These are phyloP conservation scores for Trypanosoma theileri DNA, from an alignment of 208 protist genomes.

Conservation along the genomic window DNA sequence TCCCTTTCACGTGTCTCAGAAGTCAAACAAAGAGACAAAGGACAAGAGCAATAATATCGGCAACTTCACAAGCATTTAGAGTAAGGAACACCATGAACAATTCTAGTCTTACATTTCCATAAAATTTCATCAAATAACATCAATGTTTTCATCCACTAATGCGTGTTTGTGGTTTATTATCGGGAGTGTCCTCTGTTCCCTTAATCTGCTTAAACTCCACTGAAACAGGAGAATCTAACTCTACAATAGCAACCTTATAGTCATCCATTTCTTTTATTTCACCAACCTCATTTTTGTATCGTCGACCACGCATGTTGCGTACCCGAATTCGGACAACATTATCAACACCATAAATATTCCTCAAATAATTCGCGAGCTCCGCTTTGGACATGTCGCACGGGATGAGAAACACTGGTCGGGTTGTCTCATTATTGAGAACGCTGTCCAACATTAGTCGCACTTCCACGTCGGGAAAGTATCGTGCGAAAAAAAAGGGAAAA, in stretches of 20 bases:
- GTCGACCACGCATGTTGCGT: slow-evolving; percentile 67
- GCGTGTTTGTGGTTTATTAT: slow-evolving; percentile 72
- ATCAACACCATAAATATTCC: slow-evolving; percentile 85
- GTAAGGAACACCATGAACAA: neutral
- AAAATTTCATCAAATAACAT: neutral
- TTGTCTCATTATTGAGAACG: slow-evolving; percentile 88
- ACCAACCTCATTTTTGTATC: slow-evolving; percentile 89
- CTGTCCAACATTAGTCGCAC: slow-evolving; percentile 81
- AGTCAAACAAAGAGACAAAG: neutral
- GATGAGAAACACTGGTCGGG: slow-evolving; percentile 73
- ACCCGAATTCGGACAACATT: slow-evolving; percentile 71
- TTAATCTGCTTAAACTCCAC: slow-evolving; percentile 90
- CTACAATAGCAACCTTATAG: slow-evolving; percentile 80
- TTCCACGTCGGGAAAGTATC: slow-evolving; percentile 83
- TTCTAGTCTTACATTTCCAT: neutral
- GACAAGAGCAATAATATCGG: too few relatives aligned
- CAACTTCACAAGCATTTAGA: neutral
- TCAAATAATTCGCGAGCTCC: slow-evolving; percentile 85
- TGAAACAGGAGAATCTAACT: slow-evolving; percentile 77
- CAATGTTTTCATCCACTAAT: slow-evolving; percentile 37
- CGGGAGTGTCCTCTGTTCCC: slow-evolving; percentile 82
- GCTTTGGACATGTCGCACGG: slow-evolving; percentile 84
- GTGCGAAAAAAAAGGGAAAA: slow-evolving; percentile 78
- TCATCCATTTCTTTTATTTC: slow-evolving; percentile 75
- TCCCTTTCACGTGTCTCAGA: neutral